Percentiles rank a stretch among this genome's conserved stretches.
These are phyloP conservation scores for Fraxinus nigra DNA, from an alignment of 305 asterid species.

Conservation along the genomic window DNA sequence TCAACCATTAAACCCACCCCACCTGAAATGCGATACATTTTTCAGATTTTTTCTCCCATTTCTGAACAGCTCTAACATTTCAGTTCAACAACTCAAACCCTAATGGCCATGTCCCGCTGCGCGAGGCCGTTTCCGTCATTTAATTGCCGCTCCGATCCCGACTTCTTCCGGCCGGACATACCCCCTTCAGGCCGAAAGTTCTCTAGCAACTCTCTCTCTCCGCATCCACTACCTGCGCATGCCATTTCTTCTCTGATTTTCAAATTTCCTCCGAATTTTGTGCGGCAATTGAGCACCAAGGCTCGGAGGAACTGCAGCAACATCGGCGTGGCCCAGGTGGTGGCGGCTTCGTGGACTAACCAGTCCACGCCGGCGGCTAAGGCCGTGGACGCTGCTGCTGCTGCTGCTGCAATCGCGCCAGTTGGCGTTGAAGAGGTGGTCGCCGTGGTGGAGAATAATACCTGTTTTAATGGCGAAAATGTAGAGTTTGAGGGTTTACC, in stretches of 20 bases:
- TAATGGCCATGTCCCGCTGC: slow-evolving; percentile 75
- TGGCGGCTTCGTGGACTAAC: slow-evolving; percentile 91
- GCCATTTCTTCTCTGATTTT: slow-evolving; percentile 59
- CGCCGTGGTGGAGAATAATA: slow-evolving; percentile 38
- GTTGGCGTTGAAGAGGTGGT: slow-evolving; percentile 49
- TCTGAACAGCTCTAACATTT: neutral
- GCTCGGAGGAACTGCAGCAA: slow-evolving; percentile 93
- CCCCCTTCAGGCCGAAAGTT: slow-evolving; percentile 39
- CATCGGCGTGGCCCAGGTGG: slow-evolving; percentile 87
- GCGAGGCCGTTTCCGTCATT: slow-evolving; percentile 58
- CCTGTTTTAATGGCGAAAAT: slow-evolving; percentile 31
- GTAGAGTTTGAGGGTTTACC: slow-evolving; percentile 50
- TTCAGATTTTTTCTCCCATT: too few relatives aligned
- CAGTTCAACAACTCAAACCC: slow-evolving; percentile 16
- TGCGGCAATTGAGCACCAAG: slow-evolving; percentile 86
- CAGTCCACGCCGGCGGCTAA: slow-evolving; percentile 50
- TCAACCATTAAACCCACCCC: too few relatives aligned
- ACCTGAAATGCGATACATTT: too few relatives aligned
- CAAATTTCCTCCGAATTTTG: slow-evolving; percentile 88
- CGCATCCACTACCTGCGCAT: neutral
- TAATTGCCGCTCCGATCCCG: slow-evolving; percentile 89
- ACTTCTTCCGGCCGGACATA: slow-evolving; percentile 53
- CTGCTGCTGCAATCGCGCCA: slow-evolving; percentile 45
- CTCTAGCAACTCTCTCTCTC: slow-evolving; percentile 19
- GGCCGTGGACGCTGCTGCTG: slow-evolving; percentile 60